Evolutionary conservation across 164 flowering plant genomes (phyloP).

Genomic region (Aristolochia fimbriata): DNA sequence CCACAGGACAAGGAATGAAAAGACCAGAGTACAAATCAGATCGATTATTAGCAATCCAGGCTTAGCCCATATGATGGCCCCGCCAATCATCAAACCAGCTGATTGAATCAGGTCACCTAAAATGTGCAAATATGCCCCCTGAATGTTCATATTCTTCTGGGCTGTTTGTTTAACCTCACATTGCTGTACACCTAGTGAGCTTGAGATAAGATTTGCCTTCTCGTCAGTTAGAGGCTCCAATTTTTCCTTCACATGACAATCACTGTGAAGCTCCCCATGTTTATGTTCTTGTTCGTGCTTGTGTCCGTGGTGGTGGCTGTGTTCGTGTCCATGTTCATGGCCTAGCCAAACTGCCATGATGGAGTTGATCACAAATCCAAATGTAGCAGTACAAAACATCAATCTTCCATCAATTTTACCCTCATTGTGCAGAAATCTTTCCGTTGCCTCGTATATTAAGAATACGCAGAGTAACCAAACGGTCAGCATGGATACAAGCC

Average conservation of each 20-base stretch:
- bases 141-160: constrained; percentile 13
- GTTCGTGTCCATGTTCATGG: constrained; percentile 30
- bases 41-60: constrained; percentile 17
- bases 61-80: constrained; percentile 19
- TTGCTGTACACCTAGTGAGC: background rate
- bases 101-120: constrained; percentile 16
- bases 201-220: background rate
- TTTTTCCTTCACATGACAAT: background rate
- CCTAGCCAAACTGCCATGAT: constrained; percentile 38
- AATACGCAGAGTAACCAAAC: constrained; percentile 42
- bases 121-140: constrained; percentile 19
- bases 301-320: constrained; percentile 19
- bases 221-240: background rate
- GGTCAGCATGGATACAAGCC: constrained; percentile 37
- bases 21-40: constrained; percentile 18
- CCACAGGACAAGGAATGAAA: constrained; percentile 17
- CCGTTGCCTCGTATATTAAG: constrained; percentile 37
- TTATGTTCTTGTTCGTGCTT: constrained; percentile 14
- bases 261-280: constrained; percentile 14
- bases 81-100: constrained; percentile 14
- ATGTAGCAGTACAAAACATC: constrained; percentile 37
- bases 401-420: constrained; percentile 31
- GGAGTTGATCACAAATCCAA: constrained; percentile 37
- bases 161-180: background rate
- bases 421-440: constrained; percentile 20